Base-by-base conservation (phyloP, 2,329 filamentous ascomycete genomes). In the Colletotrichum spaethianum region DNA sequence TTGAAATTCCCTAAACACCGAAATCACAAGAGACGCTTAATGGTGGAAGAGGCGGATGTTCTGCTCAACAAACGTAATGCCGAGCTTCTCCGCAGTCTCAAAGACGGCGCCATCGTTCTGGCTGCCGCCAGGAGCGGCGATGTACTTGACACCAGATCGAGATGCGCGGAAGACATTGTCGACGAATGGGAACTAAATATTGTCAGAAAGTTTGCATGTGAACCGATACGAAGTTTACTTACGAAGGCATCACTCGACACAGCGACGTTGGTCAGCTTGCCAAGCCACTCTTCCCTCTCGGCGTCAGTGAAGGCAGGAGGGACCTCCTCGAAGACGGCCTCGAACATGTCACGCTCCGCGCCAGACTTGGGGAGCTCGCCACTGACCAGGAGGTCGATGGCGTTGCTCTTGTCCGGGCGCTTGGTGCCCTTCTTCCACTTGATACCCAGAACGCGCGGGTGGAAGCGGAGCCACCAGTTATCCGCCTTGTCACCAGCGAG, bases 381-480 rank as follows among this genome's bases (percentile, higher is more conserved):
- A 74, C 94, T 96, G 82, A 96, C 96, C 75, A 98, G 91, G 80
- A 98, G 88, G 81, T 98, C 96, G 79, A 98, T 98, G 75, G 95
- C 96, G 82, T 99, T 99, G 87, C 93, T 97, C 91, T 98, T 99
- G 83, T 98, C 96, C 57, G 96, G 90, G 70, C 96, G 92, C 91
- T 98, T 98, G 80, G 93, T 94, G 78, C 96, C 96, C 86, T 96
- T 96, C 90, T 98, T 98, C 94, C 95, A 99, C 87, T 96, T 94
- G 82, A 99, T 93, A 80, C 87, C 88, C 61, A 98, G 89, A 16
- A 96, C 94, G 64, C 94, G 93, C 77, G 94, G 92, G 87, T 98
- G 94, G 91, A 98, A 98, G 79, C 96, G 93, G 88, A 99, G 93
- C 96, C 96, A 99, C 96, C 96, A 98, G 88, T 97, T 98, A 84